phyloP scores from a whole-genome alignment of 169 alveolate species.

The Eimeria tenella region DNA sequence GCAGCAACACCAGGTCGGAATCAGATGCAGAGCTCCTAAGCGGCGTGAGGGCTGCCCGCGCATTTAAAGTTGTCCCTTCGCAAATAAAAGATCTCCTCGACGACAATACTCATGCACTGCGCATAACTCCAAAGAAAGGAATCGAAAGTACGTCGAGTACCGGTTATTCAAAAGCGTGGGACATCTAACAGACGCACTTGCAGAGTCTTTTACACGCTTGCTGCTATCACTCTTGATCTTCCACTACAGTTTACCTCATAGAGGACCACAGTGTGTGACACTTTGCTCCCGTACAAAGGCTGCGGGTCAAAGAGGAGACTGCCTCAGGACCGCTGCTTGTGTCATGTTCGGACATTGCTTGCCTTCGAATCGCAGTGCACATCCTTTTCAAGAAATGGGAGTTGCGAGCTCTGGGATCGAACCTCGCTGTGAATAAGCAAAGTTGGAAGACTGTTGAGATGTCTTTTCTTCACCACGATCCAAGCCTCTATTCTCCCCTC shows the following conservation, averaged over 20 bases:
- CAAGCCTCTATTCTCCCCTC: constrained; percentile 36
- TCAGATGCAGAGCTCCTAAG: constrained; percentile 36
- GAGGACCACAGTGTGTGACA: too few species aligned
- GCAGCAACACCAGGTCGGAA: constrained; percentile 39
- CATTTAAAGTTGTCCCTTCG: constrained; percentile 75
- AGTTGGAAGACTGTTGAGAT: constrained; percentile 79
- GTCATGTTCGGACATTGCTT: not conserved
- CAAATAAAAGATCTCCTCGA: constrained; percentile 71
- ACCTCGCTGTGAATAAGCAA: constrained; percentile 66
- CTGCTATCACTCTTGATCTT: too few species aligned
- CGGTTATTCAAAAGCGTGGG: too few species aligned
- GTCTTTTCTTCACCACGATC: constrained; percentile 77
- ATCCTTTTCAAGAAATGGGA: constrained; percentile 81
- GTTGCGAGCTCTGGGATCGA: constrained; percentile 79
- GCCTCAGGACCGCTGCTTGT: too few species aligned
- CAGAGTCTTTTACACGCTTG: too few species aligned
- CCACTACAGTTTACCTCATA: too few species aligned
- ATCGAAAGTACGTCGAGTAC: constrained; percentile 34
- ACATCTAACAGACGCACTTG: too few species aligned
- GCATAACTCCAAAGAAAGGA: constrained; percentile 73
- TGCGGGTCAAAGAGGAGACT: too few species aligned
- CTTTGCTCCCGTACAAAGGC: too few species aligned
- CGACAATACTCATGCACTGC: constrained; percentile 67
- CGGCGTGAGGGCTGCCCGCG: constrained; percentile 65
- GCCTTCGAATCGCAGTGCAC: constrained; percentile 70